Percentiles rank a stretch among this genome's conserved stretches.
These are phyloP conservation scores for Emydomyces testavorans DNA, from an alignment of 2,329 filamentous ascomycete species.

Conservation along the genomic window DNA sequence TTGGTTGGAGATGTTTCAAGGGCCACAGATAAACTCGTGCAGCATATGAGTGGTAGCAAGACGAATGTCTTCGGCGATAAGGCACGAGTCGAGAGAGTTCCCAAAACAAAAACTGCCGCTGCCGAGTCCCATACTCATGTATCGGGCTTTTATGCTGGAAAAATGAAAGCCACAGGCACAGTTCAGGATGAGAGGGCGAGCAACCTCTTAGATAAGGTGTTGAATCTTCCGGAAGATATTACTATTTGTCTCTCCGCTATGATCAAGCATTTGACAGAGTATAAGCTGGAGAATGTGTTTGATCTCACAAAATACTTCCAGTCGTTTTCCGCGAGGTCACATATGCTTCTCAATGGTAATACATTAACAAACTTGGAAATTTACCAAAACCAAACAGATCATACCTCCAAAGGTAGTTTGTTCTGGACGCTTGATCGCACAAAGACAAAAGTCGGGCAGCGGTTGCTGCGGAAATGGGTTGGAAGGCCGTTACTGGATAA, in stretches of 20 bases:
- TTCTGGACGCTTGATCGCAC: constrained; percentile 96
- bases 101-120: constrained; percentile 67
- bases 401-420: constrained; percentile 71
- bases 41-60: constrained; percentile 77
- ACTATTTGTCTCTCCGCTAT: constrained; percentile 90
- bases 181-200: constrained; percentile 46
- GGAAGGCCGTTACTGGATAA: constrained; percentile 77
- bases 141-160: constrained; percentile 81
- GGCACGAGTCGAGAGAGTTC: constrained; percentile 69
- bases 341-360: constrained; percentile 94
- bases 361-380: constrained; percentile 89
- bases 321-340: constrained; percentile 82
- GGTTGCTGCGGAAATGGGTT: constrained; percentile 87
- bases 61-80: constrained; percentile 88
- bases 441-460: constrained; percentile 74
- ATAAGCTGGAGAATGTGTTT: constrained; percentile 89
- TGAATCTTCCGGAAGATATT: constrained; percentile 72
- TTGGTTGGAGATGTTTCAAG: constrained; percentile 84
- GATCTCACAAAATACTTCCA: constrained; percentile 95
- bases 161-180: constrained; percentile 52
- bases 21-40: constrained; percentile 81
- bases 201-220: constrained; percentile 69
- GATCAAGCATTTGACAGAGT: constrained; percentile 86
- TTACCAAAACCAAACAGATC: constrained; percentile 87
- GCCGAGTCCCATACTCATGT: constrained; percentile 81